A percentile compares a stretch with the other conserved stretches of the same genome.
Evolutionary conservation across 805 yeast genomes (phyloP).

Genomic region (Alloascoidea hylecoeti): DNA sequence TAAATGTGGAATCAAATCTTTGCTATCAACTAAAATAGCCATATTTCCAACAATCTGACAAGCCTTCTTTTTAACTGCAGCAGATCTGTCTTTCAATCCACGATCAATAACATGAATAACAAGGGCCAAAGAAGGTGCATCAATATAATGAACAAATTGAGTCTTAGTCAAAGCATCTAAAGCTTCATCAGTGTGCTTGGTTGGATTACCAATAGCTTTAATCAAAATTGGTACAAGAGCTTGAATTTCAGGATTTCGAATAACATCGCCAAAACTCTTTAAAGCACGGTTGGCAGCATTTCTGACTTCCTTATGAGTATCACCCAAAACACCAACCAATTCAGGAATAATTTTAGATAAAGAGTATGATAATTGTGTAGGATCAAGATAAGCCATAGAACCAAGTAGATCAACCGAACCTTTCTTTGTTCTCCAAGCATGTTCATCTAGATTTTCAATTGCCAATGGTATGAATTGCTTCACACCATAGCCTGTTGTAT

Average conservation of each 20-base stretch:
- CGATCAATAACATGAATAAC: constrained; percentile 90
- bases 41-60: constrained; percentile 98
- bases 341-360: constrained; percentile 88
- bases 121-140: constrained; percentile 93
- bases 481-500: constrained; percentile 87
- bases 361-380: constrained; percentile 82
- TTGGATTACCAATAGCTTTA: constrained; percentile 93
- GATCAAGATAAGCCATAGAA: constrained; percentile 95
- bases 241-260: constrained; percentile 94
- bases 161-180: constrained; percentile 77
- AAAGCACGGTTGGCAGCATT: constrained; percentile 86
- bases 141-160: constrained; percentile 93
- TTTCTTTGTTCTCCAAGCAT: constrained; percentile 92
- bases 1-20: constrained; percentile 76
- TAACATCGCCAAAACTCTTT: constrained; percentile 91
- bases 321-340: constrained; percentile 88
- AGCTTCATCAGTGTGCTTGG: constrained; percentile 78
- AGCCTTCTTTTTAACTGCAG: constrained; percentile 80
- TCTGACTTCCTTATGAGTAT: constrained; percentile 93
- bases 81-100: constrained; percentile 93
- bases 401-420: constrained; percentile 95
- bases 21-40: constrained; percentile 88
- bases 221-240: constrained; percentile 75
- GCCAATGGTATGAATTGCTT: constrained; percentile 86
- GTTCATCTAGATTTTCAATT: constrained; percentile 69